phyloP scores from a whole-genome alignment of 352 stramenopile genomes.

The Halophytophthora polymorphica region DNA sequence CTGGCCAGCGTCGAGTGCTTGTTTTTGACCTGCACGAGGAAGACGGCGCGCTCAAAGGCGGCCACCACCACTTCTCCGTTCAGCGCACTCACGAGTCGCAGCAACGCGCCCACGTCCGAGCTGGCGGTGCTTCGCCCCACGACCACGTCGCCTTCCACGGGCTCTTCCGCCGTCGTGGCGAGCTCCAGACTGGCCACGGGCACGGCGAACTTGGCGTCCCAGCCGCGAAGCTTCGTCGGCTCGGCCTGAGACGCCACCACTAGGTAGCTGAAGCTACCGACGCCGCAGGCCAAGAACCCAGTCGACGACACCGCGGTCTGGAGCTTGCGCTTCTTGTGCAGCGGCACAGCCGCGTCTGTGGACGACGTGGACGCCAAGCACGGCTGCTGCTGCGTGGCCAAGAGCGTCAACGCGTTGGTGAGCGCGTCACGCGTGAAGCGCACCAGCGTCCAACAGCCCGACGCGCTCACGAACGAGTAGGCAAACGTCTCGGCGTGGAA shows the following conservation, averaged over 20 bases:
- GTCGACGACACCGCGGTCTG: constrained; percentile 16
- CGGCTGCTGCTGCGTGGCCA: constrained; percentile 39
- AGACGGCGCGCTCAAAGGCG: constrained; percentile 57
- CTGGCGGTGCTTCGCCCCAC: constrained; percentile 19
- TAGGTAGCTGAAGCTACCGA: constrained; percentile 60
- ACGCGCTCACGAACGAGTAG: constrained; percentile 61
- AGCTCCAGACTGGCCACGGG: constrained; percentile 54
- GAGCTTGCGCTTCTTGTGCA: constrained; percentile 75
- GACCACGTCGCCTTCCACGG: constrained; percentile 14
- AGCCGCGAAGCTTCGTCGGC: constrained; percentile 45
- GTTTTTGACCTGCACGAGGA: constrained; percentile 65
- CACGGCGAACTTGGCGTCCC: constrained; percentile 76
- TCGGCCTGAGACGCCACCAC: constrained; percentile 36
- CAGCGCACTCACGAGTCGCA: constrained; percentile 46
- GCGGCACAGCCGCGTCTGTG: constrained; percentile 14
- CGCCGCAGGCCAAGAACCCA: constrained; percentile 32
- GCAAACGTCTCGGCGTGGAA: constrained; percentile 75
- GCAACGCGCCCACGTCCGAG: constrained; percentile 35
- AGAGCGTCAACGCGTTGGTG: constrained; percentile 36
- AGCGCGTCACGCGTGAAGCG: constrained; percentile 46
- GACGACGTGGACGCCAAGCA: constrained; percentile 24
- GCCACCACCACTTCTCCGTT: constrained; percentile 60
- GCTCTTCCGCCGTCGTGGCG: constrained; percentile 27
- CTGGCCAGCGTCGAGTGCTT: constrained; percentile 71
- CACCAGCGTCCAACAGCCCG: constrained; percentile 54